Evolutionary conservation across 148 eudicot genomes (phyloP).

Genomic region (Rhododendron vialii): DNA sequence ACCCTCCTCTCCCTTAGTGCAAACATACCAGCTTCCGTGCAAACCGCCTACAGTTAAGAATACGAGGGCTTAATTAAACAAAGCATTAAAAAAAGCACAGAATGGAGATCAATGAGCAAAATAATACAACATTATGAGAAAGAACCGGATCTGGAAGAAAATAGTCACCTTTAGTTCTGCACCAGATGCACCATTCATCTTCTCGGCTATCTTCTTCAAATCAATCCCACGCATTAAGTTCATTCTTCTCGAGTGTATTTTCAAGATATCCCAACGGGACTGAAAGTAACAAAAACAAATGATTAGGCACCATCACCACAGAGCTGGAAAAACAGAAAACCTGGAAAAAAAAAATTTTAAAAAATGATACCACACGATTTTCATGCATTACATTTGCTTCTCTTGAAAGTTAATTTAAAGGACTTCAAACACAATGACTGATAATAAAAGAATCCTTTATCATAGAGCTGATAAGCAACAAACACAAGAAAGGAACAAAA

Average conservation of each 20-base stretch:
- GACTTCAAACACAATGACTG: background rate
- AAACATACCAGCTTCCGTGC: conserved; percentile 59
- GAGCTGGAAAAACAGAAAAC: background rate
- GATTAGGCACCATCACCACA: background rate
- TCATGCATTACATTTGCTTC: conserved; percentile 13
- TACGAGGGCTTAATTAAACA: background rate
- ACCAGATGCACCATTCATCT: conserved; percentile 81
- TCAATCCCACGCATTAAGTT: conserved; percentile 72
- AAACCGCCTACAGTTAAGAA: conserved; percentile 4
- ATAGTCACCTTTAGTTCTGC: conserved; percentile 67
- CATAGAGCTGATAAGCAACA: background rate
- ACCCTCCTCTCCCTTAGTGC: conserved; percentile 54
- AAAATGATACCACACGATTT: background rate
- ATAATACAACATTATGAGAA: background rate
- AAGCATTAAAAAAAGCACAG: background rate
- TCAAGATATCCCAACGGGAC: conserved; percentile 64
- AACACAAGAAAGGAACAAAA: background rate
- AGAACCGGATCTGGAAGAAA: background rate
- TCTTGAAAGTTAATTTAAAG: conserved; percentile 1
- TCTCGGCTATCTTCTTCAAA: conserved; percentile 75
- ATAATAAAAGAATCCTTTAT: too few species aligned
- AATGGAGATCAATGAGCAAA: background rate
- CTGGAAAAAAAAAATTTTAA: background rate
- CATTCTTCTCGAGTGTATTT: conserved; percentile 68
- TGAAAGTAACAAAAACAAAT: conserved; percentile 14